A percentile compares a stretch with the other conserved stretches of the same genome.
Evolutionary conservation across 768 basidiomycete genomes (phyloP).

Genomic region (Clavulina sp.): DNA sequence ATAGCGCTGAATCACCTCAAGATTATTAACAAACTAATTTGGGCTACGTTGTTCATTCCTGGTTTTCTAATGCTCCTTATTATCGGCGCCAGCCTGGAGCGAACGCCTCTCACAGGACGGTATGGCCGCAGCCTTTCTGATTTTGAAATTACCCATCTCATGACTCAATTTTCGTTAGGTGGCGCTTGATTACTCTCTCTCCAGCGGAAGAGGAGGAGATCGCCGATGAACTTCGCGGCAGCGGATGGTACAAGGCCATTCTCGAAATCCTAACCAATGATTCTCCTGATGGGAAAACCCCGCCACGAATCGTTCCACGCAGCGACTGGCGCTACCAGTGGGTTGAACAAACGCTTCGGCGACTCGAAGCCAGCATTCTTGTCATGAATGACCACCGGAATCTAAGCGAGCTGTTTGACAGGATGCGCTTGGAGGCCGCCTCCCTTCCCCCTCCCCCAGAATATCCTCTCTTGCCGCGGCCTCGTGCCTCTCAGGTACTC

Average conservation of each 20-base stretch:
- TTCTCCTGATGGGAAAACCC: slow-evolving; percentile 30
- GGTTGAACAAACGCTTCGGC: slow-evolving; percentile 64
- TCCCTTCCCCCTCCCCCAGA: slow-evolving; percentile 68
- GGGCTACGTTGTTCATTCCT: slow-evolving; percentile 43
- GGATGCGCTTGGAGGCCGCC: slow-evolving; percentile 12
- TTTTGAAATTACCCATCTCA: neutral
- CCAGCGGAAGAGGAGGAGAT: slow-evolving; percentile 89
- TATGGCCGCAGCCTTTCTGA: slow-evolving; percentile 21
- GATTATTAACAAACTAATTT: slow-evolving; percentile 27
- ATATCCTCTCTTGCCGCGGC: slow-evolving; percentile 70
- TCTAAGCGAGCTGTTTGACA: neutral
- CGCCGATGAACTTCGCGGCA: slow-evolving; percentile 59
- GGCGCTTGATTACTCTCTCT: slow-evolving; percentile 75
- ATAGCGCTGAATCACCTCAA: neutral
- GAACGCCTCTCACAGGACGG: slow-evolving; percentile 76
- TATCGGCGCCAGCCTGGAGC: slow-evolving; percentile 53
- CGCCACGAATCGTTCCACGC: slow-evolving; percentile 41
- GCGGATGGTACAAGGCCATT: slow-evolving; percentile 77
- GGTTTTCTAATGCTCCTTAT: slow-evolving; percentile 45
- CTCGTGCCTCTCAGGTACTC: slow-evolving; percentile 56
- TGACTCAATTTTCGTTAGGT: slow-evolving; percentile 27
- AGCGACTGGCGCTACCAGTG: slow-evolving; percentile 83
- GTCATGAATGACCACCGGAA: slow-evolving; percentile 31
- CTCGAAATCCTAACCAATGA: slow-evolving; percentile 46
- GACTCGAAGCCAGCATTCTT: slow-evolving; percentile 60